A percentile compares a stretch with the other conserved stretches of the same genome.
phyloP scores from a whole-genome alignment of 495 filamentous ascomycete species.

The Penicillium daleae region DNA sequence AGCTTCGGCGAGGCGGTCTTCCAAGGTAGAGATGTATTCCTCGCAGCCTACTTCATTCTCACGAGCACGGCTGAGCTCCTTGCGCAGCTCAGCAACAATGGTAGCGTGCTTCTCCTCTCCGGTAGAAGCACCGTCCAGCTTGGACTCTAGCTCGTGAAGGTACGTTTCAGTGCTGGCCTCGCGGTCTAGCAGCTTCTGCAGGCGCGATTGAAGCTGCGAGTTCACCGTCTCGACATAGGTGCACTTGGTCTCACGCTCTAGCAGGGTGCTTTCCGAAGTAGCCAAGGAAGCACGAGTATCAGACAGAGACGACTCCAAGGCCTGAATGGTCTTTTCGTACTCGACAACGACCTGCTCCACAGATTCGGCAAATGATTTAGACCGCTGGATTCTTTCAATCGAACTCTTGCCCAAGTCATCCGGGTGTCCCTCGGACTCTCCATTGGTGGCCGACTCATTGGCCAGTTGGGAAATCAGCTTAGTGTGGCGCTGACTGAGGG shows the following conservation, averaged over 20 bases:
- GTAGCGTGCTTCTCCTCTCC: conserved; percentile 91
- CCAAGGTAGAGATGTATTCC: conserved; percentile 95
- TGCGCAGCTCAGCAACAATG: conserved; percentile 83
- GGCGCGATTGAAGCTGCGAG: conserved; percentile 80
- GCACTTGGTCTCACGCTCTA: conserved; percentile 92
- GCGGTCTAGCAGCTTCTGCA: conserved; percentile 88
- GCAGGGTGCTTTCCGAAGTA: conserved; percentile 76
- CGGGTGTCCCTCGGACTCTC: conserved; percentile 62
- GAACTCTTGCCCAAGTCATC: conserved; percentile 74
- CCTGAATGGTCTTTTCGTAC: conserved; percentile 98
- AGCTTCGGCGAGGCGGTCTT: conserved; percentile 92
- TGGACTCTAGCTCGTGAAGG: conserved; percentile 85
- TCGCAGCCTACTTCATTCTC: conserved; percentile 89
- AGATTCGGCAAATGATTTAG: conserved; percentile 90
- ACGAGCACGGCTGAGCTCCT: conserved; percentile 85
- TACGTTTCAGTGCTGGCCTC: conserved; percentile 90
- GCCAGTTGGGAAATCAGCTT: conserved; percentile 94
- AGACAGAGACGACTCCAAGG: conserved; percentile 87
- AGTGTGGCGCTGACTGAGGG: conserved; percentile 87
- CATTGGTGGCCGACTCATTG: conserved; percentile 63
- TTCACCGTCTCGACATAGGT: conserved; percentile 92
- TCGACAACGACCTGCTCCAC: conserved; percentile 96
- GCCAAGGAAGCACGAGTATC: conserved; percentile 85
- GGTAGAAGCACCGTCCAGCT: conserved; percentile 84
- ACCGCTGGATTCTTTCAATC: conserved; percentile 86